Conservation (phyloP, 1,284 basidiomycete species). For the Apiotrichum veenhuisii region DNA sequence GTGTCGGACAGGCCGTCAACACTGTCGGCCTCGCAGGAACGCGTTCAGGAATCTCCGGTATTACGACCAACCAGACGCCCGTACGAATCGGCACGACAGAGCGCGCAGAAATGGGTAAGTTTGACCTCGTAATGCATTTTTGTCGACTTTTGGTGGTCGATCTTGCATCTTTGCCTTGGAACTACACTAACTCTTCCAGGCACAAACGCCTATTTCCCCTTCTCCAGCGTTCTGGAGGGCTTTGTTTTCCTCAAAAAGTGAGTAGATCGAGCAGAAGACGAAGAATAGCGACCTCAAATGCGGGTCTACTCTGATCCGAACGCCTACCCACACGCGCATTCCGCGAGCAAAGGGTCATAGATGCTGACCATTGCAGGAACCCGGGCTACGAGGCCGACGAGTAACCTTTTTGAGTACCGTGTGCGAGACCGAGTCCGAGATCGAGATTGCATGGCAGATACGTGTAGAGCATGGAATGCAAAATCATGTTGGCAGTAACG, state of each 20-base stretch:
- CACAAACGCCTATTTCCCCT: constrained; percentile 94
- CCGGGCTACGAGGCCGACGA: constrained; percentile 49
- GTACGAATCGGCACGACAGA: constrained; percentile 91
- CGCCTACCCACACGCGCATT: too few relatives aligned
- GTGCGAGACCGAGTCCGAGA: not conserved
- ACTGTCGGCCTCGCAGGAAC: constrained; percentile 49
- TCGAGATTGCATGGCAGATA: not conserved
- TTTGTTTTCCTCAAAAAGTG: constrained; percentile 78
- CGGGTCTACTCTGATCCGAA: too few relatives aligned
- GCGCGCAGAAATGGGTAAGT: constrained; percentile 88
- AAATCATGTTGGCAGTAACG: not conserved
- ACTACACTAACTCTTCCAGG: too few relatives aligned
- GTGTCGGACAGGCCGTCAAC: constrained; percentile 76
- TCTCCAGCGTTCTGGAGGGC: constrained; percentile 80
- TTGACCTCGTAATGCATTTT: too few relatives aligned
- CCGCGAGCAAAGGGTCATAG: not conserved
- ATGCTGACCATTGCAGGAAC: constrained; percentile 23
- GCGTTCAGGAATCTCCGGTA: constrained; percentile 51
- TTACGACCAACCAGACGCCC: constrained; percentile 96
- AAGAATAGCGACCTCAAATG: too few relatives aligned
- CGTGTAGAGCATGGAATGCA: not conserved
- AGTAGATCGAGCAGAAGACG: constrained; percentile 46
- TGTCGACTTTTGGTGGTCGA: too few relatives aligned
- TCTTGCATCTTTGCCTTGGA: too few relatives aligned
- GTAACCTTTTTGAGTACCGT: not conserved